These are phyloP conservation scores for Erythrobasidium hasegawianum DNA, from an alignment of 1,284 basidiomycete genomes.

Conservation along the genomic window DNA sequence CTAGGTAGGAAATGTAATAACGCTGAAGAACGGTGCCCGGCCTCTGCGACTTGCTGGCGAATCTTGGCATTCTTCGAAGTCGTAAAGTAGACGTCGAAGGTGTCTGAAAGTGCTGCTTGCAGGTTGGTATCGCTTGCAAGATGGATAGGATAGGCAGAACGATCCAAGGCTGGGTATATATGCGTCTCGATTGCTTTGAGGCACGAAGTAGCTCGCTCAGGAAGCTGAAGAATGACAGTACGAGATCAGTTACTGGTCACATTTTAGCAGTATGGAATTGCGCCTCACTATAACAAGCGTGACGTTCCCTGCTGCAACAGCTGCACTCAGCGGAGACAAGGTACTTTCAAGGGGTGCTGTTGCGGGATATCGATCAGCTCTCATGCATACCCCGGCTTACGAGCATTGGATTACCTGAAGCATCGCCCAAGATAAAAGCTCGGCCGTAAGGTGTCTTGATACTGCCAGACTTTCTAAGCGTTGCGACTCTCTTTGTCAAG, in stretches of 20 bases:
- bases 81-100: not conserved
- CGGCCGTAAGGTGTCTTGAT: not conserved
- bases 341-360: not conserved
- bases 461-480: not conserved
- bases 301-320: slow-evolving; percentile 1
- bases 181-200: not conserved
- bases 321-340: slow-evolving; percentile 6
- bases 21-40: not conserved
- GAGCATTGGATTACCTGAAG: no score
- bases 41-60: not conserved
- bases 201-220: not conserved
- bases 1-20: not conserved
- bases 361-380: no score
- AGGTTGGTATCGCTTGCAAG: not conserved
- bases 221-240: not conserved
- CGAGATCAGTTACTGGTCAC: no score
- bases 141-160: not conserved
- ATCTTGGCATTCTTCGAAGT: not conserved
- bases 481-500: not conserved
- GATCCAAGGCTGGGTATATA: not conserved
- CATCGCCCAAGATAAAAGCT: not conserved
- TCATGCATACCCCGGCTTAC: no score
- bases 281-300: not conserved
- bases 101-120: not conserved
- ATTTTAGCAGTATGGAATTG: no score